These are phyloP conservation scores for Leucosporidium yakuticum DNA, from an alignment of 768 basidiomycete species.

Conservation along the genomic window DNA sequence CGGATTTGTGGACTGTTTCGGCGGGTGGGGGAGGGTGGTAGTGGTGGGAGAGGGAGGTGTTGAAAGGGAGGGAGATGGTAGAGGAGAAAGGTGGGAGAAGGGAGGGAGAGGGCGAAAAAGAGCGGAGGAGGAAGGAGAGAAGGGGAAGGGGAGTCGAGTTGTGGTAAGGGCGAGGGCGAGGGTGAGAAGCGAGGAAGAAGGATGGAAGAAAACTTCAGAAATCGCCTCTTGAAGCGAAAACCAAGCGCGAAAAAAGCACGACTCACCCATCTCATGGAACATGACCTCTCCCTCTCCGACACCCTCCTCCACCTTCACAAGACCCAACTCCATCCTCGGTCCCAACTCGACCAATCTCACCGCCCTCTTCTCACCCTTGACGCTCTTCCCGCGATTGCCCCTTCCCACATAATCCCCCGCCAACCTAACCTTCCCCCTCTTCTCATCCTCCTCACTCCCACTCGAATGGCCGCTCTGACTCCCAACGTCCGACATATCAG, in stretches of 20 bases:
- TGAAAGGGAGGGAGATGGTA: not conserved
- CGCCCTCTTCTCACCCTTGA: slow-evolving; percentile 77
- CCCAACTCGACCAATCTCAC: slow-evolving; percentile 90
- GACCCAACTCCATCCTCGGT: slow-evolving; percentile 82
- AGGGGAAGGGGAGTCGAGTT: too few species aligned
- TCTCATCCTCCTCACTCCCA: slow-evolving; percentile 61
- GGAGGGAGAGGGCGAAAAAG: not conserved
- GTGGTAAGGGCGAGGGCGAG: too few species aligned
- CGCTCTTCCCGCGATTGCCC: slow-evolving; percentile 60
- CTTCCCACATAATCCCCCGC: slow-evolving; percentile 91
- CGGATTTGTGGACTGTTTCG: slow-evolving; percentile 67
- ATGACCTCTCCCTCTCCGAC: slow-evolving; percentile 87
- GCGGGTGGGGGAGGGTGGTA: slow-evolving; percentile 17
- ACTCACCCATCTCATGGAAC: slow-evolving; percentile 87
- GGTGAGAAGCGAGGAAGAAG: too few species aligned
- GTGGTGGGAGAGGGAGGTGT: too few species aligned
- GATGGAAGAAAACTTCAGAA: not conserved
- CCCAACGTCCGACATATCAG: slow-evolving; percentile 54
- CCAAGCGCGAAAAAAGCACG: too few species aligned
- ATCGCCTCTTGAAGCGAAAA: not conserved
- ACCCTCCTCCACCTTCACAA: slow-evolving; percentile 93
- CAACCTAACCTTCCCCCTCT: slow-evolving; percentile 59
- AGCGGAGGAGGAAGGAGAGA: too few species aligned
- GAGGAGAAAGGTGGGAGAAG: not conserved
- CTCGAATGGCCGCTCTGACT: slow-evolving; percentile 70